Percentiles rank a stretch among this genome's conserved stretches.
phyloP scores from a whole-genome alignment of 2,329 filamentous ascomycete genomes.

The Scytalidium sp. region DNA sequence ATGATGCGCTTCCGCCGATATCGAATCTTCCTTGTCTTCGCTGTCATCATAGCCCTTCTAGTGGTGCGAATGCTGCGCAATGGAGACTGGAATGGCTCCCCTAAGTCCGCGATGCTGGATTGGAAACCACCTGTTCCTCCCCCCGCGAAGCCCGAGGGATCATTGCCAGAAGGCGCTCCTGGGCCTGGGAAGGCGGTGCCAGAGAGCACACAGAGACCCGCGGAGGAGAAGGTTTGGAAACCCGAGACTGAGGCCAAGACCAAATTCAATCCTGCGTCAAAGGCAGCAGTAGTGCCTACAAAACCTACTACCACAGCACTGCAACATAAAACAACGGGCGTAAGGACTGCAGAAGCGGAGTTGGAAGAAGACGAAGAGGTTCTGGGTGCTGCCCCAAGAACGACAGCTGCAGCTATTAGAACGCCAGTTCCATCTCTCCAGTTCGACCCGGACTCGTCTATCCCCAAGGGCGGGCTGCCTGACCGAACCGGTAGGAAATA shows the following conservation, averaged over 20 bases:
- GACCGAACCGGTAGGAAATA: background rate
- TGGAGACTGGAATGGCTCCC: constrained; percentile 29
- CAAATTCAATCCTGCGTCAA: background rate
- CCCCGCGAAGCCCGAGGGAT: background rate
- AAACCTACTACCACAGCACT: background rate
- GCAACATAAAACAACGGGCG: background rate
- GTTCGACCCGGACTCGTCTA: background rate
- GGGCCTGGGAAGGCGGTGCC: constrained; percentile 5
- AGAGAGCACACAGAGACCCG: constrained; percentile 10
- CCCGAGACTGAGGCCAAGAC: constrained; percentile 1
- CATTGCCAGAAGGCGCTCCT: background rate
- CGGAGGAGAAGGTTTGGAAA: constrained; percentile 2
- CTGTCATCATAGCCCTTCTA: constrained; percentile 52
- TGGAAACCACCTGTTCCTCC: constrained; percentile 1
- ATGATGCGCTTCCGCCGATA: constrained; percentile 60
- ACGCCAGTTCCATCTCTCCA: background rate
- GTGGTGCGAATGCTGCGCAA: constrained; percentile 47
- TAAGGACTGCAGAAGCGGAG: background rate
- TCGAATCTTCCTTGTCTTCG: constrained; percentile 55
- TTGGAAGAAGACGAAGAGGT: constrained; percentile 7
- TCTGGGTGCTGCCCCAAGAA: background rate
- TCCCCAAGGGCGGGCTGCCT: background rate
- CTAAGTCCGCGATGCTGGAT: background rate
- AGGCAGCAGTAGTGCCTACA: too few relatives aligned
- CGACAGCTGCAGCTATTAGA: background rate